Evolutionary conservation across 2,329 filamentous ascomycete genomes (phyloP), one percentile per base, ranked within the genome.

Genomic region (Alternaria solani): DNA sequence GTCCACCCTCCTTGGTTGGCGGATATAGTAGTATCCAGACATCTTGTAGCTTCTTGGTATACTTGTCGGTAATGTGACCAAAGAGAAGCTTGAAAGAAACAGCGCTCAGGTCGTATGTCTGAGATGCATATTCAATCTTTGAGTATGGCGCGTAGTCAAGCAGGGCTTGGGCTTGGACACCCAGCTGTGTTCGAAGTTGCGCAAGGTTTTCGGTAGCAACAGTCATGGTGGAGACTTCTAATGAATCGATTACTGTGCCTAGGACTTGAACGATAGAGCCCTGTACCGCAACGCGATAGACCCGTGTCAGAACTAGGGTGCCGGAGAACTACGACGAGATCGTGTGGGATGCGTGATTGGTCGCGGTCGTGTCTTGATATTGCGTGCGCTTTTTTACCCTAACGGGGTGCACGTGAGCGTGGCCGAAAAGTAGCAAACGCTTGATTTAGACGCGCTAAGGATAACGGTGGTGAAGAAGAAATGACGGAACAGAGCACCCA

Each of bases 1-100:
- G 23, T 0, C 38, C 20, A 7, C n/a, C 20, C 3, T 34, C 12
- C n/a, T 32, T 18, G 2, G n/a, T 14, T 0, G 51, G 51, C 14
- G 57, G 57, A 34, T 32, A 55, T 2, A 59, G 20, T 0, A 55
- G 11, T 1, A 55, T 12, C 51, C 57, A 59, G 11, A 59, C 25
- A 6, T n/a, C 2, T 6, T 39, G 43, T 5, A 9, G 1, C 4
- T 18, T 38, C 1, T 32, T 32, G 6, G 16, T 25, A 2, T 2
- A 5, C 1, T 39, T 12, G 2, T 55, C 43, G 5, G 12, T 9
- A 1, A 47, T 38, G 2, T 38, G n/a, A 7, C 57, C 57, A 5
- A 59, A 55, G 0, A 44, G 8, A 4, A 59, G 8, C 25, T 49
- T 49, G 23, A 59, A 59, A 1, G 57, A 34, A 2, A 59, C 34